Base-by-base conservation (phyloP, 352 stramenopile species). In the Pythium biforme region DNA sequence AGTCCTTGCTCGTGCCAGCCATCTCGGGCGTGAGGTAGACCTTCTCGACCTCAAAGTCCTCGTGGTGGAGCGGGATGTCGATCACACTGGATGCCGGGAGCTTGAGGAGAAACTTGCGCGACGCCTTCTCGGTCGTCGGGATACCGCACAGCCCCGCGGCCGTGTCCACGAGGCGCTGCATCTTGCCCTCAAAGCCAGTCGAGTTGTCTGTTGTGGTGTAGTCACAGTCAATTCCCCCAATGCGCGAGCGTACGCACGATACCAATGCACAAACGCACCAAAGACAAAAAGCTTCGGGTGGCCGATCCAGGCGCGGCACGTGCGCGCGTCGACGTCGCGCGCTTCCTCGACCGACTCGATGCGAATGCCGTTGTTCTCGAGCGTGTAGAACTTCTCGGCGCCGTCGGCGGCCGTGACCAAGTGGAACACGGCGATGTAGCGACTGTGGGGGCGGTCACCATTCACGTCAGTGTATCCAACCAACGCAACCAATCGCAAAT, bases 281-380 rank as follows among this genome's bases (percentile, higher is more conserved):
- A 95, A 92, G 12, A 95, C 75, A 59, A 83, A 92, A 43, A 93
- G 79, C 61, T 94, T 92, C 6, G 86, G 84, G 69, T 95, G 86
- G 17, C 84, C 86, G 60, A 89, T 89, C 86, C 88, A 96, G 9
- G 77, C 82, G 57, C 69, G 73, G 61, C 80, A 91, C 8, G 86
- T 90, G 51, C 79, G 81, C 27, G 70, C 65, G 71, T 99, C 96
- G 46, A 97, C 73, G n/a, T 82, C 81, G 4, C 78, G 76, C n/a
- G 96, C 95, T 65, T 97, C 51, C 25, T 98, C 90, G 25, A 95
- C 73, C 15, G 81, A 94, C 82, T 99, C 96, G n/a, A 89, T 98
- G 40, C 97, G 81, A 26, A 94, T 96, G 46, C 79, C 80, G 75
- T 99, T 99, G 70, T 99, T 99, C 25, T 98, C 95, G 39, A 98